Evolutionary conservation across 306 rosid genomes (phyloP), one percentile per base, ranked within the genome.

Genomic region (Lupinus albus): DNA sequence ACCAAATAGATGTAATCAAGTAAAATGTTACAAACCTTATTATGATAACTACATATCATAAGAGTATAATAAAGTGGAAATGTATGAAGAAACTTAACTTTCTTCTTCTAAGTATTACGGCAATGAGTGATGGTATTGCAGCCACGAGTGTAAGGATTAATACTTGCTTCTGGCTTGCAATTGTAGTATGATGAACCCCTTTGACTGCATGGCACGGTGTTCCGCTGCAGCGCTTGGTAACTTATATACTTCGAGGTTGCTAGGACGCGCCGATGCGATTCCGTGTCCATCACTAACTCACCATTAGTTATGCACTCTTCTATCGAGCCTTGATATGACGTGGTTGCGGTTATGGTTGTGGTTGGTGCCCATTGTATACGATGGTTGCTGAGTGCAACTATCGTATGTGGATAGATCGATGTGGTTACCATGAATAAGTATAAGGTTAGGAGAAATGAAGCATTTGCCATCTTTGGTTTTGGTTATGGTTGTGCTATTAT

Each of bases 171-270:
- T 1, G 85, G 33, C 58, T 61, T 21, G 72, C 97, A 91, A 64
- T 91, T 91, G 81, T 91, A 91, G 79, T 91, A 91, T 39, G 95
- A 87, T 6, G 97, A 90, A 61, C 97, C 97, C 33, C 74, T 84
- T 4, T 8, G 73, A 30, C 95, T 88, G 75, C 97, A 91, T 13
- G 97, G 97, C 62, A 91, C 95, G 0, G 79, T 81, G 87, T 91
- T 86, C 5, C 86, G 61, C 81, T 84, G 86, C 77, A 91, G 86
- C 6, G 91, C 89, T 44, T 39, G 60, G 71, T 91, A 91, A 83
- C 97, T 91, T 75, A 91, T 78, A 79, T 88, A 91, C 20, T 86
- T 74, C 0, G 85, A 67, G 45, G 91, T 88, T 54, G 92, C 97
- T 67, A 91, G 39, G 50, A 91, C 86, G 58, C 97, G 92, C 70